Conservation (phyloP, 1,284 basidiomycete genomes). For the Meira miltonrushii region DNA sequence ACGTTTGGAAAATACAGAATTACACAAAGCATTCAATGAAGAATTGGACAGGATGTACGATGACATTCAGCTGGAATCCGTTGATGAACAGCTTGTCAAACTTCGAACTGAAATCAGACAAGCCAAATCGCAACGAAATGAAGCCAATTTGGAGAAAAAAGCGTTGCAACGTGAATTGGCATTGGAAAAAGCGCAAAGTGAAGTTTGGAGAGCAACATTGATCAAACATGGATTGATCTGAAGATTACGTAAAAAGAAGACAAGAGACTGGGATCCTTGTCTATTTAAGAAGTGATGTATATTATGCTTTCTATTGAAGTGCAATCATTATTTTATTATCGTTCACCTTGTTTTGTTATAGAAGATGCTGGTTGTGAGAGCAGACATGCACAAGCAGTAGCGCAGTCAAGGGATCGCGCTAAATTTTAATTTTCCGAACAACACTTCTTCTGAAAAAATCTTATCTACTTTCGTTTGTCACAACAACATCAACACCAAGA, state of each 20-base stretch:
- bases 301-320: too few species aligned
- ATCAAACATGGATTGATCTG: neutral
- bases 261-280: too few species aligned
- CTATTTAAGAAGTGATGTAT: too few species aligned
- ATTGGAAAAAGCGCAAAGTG: slow-evolving; percentile 9
- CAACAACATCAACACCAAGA: too few species aligned
- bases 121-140: slow-evolving; percentile 29
- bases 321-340: too few species aligned
- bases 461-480: too few species aligned
- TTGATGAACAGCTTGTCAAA: slow-evolving; percentile 24
- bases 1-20: slow-evolving; percentile 46
- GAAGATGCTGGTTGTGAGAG: too few species aligned
- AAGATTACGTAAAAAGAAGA: neutral
- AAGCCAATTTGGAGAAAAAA: slow-evolving; percentile 12
- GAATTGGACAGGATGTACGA: slow-evolving; percentile 47
- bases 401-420: too few species aligned
- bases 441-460: too few species aligned
- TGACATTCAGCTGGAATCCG: slow-evolving; percentile 29
- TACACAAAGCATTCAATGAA: slow-evolving; percentile 49
- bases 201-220: neutral
- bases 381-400: too few species aligned
- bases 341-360: too few species aligned
- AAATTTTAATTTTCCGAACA: too few species aligned
- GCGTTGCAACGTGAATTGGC: slow-evolving; percentile 9
- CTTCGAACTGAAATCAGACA: slow-evolving; percentile 32